Base-by-base conservation (phyloP, 1,139 yeast species). In the Protomyces arabidopsidicola region DNA sequence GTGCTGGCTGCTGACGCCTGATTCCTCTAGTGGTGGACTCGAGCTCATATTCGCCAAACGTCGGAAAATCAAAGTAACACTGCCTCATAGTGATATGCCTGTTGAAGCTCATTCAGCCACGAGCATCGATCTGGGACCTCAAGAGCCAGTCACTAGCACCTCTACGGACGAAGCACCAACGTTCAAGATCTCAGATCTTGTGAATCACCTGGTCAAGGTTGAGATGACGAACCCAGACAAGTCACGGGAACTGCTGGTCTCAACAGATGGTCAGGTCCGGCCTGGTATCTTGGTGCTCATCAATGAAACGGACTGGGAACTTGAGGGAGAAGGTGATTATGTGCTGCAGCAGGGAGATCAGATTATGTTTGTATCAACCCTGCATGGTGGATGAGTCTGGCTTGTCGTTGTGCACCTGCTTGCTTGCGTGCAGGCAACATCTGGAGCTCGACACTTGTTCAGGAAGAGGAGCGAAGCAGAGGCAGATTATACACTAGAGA, bases 291-390 rank as follows among this genome's bases (percentile, higher is more conserved):
- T 93, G 68, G 97, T 93, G 8, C 80, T 93, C 64, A 87, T 93
- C 68, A 93, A 93, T 72, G 98, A 93, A 72, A 86, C 96, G 0
- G 98, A 93, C 75, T 93, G 98, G 98, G 98, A 93, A 72, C 76
- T 93, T 36, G 96, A 90, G 73, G 98, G 91, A 12, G 90, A 86
- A 75, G 93, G 88, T 70, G 87, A 83, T 9, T 90, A 90, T 70
- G 83, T 81, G 18, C 75, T 93, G 22, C 88, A 88, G 72, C 77
- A 82, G 55, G 87, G 89, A 16, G 98, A 93, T 75, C 81, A 84
- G 35, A 81, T 93, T 53, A 84, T 95, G 2, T 91, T 93, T 72
- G 93, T 97, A 3, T 88, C 96, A 60, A 93, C 98, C 2, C 79
- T 93, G 67, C 98, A 93, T 71, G 98, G 98, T 14, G 98, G 98